phyloP scores from a whole-genome alignment of 257 asterid genomes.

The Apocynum venetum region DNA sequence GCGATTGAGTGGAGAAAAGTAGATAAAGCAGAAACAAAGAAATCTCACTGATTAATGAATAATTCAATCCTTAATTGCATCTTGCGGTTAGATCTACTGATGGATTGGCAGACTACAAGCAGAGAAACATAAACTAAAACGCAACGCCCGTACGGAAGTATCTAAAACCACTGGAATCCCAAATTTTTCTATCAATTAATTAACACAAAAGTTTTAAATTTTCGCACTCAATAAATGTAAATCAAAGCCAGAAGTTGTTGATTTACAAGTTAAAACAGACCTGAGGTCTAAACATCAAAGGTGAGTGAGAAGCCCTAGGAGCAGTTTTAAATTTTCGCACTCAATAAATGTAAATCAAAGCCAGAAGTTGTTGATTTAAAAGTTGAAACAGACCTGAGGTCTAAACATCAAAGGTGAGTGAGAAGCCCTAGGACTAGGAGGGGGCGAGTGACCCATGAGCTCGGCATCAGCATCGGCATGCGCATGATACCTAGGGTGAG shows the following conservation, averaged over 20 bases:
- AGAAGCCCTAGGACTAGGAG: slow-evolving; percentile 88
- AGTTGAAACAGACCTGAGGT: slow-evolving; percentile 62
- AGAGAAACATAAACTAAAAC: slow-evolving; percentile 1
- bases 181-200: not conserved
- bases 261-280: slow-evolving; percentile 26
- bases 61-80: slow-evolving; percentile 22
- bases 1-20: not conserved
- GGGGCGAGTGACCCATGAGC: slow-evolving; percentile 81
- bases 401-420: slow-evolving; percentile 81
- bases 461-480: slow-evolving; percentile 33
- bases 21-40: slow-evolving; percentile 5
- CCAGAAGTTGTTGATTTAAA: not conserved
- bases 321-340: not conserved
- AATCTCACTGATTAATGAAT: not conserved
- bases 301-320: no score
- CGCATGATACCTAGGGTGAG: slow-evolving; percentile 25
- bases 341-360: not conserved
- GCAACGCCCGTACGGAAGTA: not conserved
- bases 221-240: not conserved
- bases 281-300: slow-evolving; percentile 27
- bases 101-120: slow-evolving; percentile 19
- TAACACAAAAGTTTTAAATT: not conserved
- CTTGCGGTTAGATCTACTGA: slow-evolving; percentile 40
- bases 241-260: not conserved
- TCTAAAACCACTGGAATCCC: not conserved